These are phyloP conservation scores for Pleurotus platypus DNA, from an alignment of 768 basidiomycete species.

Conservation along the genomic window DNA sequence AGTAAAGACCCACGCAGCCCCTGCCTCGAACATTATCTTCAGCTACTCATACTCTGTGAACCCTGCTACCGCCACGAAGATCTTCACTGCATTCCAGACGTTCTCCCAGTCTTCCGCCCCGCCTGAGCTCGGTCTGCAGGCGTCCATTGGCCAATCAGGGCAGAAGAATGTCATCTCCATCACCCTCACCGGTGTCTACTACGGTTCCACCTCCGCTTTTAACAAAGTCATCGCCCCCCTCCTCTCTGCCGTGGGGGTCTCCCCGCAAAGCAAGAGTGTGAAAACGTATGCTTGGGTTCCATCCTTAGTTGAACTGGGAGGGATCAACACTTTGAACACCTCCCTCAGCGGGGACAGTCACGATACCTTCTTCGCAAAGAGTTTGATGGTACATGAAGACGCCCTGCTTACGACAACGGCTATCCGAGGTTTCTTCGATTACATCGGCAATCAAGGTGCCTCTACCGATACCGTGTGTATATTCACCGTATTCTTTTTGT, in stretches of 20 bases:
- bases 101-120: constrained; percentile 31
- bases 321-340: constrained; percentile 25
- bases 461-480: constrained; percentile 26
- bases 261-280: constrained; percentile 18
- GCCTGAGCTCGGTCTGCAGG: constrained; percentile 28
- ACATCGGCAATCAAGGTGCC: constrained; percentile 36
- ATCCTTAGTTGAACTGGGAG: constrained; percentile 25
- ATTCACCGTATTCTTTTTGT: constrained; percentile 6
- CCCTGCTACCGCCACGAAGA: constrained; percentile 26
- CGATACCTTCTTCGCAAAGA: constrained; percentile 43
- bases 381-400: constrained; percentile 34
- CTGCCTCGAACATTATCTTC: constrained; percentile 34
- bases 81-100: constrained; percentile 29
- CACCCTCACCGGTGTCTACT: constrained; percentile 34
- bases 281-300: constrained; percentile 30
- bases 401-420: constrained; percentile 29
- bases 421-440: constrained; percentile 31
- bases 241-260: constrained; percentile 22
- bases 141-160: background rate
- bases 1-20: constrained; percentile 29
- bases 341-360: constrained; percentile 19
- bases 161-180: constrained; percentile 21
- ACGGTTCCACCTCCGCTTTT: constrained; percentile 24
- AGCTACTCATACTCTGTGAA: constrained; percentile 33
- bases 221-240: constrained; percentile 30